Base-by-base conservation (phyloP, 306 rosid species). In the Vigna hirtella region DNA sequence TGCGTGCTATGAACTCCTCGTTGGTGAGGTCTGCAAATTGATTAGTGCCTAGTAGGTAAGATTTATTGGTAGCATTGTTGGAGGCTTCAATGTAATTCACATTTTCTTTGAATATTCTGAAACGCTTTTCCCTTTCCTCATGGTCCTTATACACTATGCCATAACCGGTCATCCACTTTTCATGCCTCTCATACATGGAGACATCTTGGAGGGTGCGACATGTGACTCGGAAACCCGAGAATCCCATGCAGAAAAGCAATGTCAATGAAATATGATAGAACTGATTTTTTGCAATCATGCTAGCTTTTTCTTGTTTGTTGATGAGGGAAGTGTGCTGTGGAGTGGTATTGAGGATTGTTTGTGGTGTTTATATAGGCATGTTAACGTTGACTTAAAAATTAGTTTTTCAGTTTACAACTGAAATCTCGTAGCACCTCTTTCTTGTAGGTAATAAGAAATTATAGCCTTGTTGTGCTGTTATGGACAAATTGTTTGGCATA, bases 11-110 rank as follows among this genome's bases (percentile, higher is more conserved):
- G 66, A 89, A 83, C 55, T 89, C 93, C 5, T 87, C 86, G 1
- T 82, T 83, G 22, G 88, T 85, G 28, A 79, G 89, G 40, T 83
- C 87, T 20, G 87, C 79, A 73, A 77, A 82, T 48, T 56, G 40
- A 45, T 82, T 71, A 11, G 65, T 55, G 34, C 40, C 79, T 20
- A 83, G 71, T 47, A 73, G 85, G 62, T 87, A 83, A 40, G 83
- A 72, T 79, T 85, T 79, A 26, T 72, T 67, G 15, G 69, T 84
- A 50, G 34, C 78, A 17, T 11, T 48, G 58, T 83, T 89, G 51
- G 59, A 79, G 22, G 48, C 8, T 28, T 85, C 87, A 1, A 79
- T 77, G 36, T 66, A 65, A 12, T 82, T 61, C 6, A 74, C 81
- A 59, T 87, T 87, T 9, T 71, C 50, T 24, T 81, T 76, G 59